Evolutionary conservation across 2,329 filamentous ascomycete genomes (phyloP), one percentile per base, ranked within the genome.

Genomic region (Drechslerella coelobrocha): DNA sequence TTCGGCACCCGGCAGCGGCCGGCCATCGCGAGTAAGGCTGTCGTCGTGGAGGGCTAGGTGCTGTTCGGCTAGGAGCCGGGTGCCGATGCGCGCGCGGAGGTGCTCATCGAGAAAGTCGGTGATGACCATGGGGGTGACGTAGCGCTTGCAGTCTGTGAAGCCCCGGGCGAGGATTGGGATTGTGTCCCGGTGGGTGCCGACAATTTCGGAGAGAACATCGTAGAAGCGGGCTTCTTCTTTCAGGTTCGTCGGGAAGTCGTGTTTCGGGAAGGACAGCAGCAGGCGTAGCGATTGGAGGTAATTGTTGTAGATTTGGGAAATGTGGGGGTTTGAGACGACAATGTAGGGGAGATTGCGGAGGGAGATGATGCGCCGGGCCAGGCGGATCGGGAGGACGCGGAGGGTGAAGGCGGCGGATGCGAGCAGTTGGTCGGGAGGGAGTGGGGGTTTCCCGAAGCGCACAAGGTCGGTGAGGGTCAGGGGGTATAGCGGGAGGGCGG

Each of bases 281-380:
- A 92, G 96, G 1, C 90, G 93, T 19, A 99, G 83, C 1, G 92
- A 96, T 79, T 97, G 92, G 47, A 96, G 83, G 79, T 99, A 99
- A 80, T 97, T 97, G 79, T 90, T 88, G 82, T 97, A 96, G 74
- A 99, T 99, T 76, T 89, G 88, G 24, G 89, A 90, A 75, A 99
- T 92, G 78, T 97, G 91, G 0, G 92, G 91, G 78, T 99, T 97
- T n/a, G 93, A 92, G 24, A 99, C 94, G 61, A 99, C 93, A 73
- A 99, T 97, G 79, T 93, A 99, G 0, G 94, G 94, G 7, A 99
- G 86, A 78, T 96, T 96, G 73, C 92, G 89, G 17, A 99, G 83
- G 45, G 92, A 91, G 78, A 96, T 90, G 73, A 99, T 96, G 62
- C 94, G 91, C 78, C 95, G 91, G 24, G 94, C 94, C 24, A 99